Evolutionary conservation across 2,329 filamentous ascomycete species (phyloP).

Genomic region (Alternaria arbusti): DNA sequence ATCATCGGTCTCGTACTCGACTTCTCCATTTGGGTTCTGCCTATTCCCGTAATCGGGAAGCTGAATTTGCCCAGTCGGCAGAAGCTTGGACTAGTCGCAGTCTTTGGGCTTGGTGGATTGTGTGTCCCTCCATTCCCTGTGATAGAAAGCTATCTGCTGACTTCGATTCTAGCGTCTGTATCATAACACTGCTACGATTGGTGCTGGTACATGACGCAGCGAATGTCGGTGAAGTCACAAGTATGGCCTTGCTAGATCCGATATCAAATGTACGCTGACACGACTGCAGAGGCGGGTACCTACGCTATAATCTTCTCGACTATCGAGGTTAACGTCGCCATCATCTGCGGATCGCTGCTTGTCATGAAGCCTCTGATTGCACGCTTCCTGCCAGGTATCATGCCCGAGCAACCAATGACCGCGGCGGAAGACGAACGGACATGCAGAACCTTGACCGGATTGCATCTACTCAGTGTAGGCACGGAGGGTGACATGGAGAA

Average conservation of each 20-base stretch:
- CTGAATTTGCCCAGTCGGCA: slow-evolving; percentile 42
- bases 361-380: slow-evolving; percentile 52
- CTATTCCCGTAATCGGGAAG: slow-evolving; percentile 36
- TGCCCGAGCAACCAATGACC: slow-evolving; percentile 23
- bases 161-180: slow-evolving; percentile 29
- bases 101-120: slow-evolving; percentile 49
- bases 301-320: slow-evolving; percentile 51
- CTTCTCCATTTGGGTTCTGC: slow-evolving; percentile 39
- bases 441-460: slow-evolving; percentile 20
- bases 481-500: slow-evolving; percentile 15
- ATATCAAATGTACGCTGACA: neutral
- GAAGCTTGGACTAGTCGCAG: slow-evolving; percentile 38
- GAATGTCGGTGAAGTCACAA: slow-evolving; percentile 24
- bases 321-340: slow-evolving; percentile 53
- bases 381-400: slow-evolving; percentile 42
- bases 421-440: slow-evolving; percentile 19
- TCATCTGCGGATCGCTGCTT: slow-evolving; percentile 53
- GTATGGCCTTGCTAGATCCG: slow-evolving; percentile 19
- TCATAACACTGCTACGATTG: slow-evolving; percentile 38
- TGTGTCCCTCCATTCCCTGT: slow-evolving; percentile 19
- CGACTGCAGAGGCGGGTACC: slow-evolving; percentile 43
- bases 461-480: slow-evolving; percentile 7
- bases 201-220: slow-evolving; percentile 30
- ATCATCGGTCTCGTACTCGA: slow-evolving; percentile 39
- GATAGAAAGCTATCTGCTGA: neutral